Conservation (phyloP, 441 rosid genomes). For the Pelargonium hybrid region DNA sequence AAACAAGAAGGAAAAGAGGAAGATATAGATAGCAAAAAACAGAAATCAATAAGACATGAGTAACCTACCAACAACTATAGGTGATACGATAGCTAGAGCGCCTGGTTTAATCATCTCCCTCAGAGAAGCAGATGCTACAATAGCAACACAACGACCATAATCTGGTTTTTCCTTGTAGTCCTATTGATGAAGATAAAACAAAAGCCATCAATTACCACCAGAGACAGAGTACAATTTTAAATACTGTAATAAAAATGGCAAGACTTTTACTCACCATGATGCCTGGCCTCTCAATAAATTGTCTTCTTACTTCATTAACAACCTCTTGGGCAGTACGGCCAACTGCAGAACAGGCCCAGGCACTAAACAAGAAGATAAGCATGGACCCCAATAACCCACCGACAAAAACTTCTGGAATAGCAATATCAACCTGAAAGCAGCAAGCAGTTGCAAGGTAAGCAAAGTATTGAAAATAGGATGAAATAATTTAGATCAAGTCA, state of each 20-base stretch:
- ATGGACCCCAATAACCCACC: constrained; percentile 93
- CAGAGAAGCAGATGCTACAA: constrained; percentile 91
- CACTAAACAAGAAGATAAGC: constrained; percentile 94
- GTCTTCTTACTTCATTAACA: constrained; percentile 96
- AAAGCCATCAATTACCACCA: constrained; percentile 1
- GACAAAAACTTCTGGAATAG: constrained; percentile 86
- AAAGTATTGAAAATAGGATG: background rate
- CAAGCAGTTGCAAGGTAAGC: background rate
- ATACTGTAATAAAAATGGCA: background rate
- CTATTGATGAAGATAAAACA: constrained; percentile 29
- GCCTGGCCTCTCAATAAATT: constrained; percentile 96
- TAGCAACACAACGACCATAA: constrained; percentile 94
- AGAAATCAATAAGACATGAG: constrained; percentile 3
- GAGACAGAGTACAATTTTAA: constrained; percentile 2
- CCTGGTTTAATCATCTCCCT: constrained; percentile 98
- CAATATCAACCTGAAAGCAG: constrained; percentile 83
- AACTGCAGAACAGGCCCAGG: constrained; percentile 96
- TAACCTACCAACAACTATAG: constrained; percentile 64
- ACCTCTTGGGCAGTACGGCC: constrained; percentile 99
- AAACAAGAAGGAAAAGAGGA: background rate
- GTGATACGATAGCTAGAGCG: constrained; percentile 82
- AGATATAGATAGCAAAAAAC: background rate
- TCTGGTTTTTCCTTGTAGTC: constrained; percentile 96
- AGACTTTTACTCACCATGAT: constrained; percentile 62
- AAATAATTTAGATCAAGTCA: constrained; percentile 1